Evolutionary conservation across 371 early-diverging fungal genomes (phyloP), one percentile per base, ranked within the genome.

Genomic region (Paraphysoderma sedebokerense): DNA sequence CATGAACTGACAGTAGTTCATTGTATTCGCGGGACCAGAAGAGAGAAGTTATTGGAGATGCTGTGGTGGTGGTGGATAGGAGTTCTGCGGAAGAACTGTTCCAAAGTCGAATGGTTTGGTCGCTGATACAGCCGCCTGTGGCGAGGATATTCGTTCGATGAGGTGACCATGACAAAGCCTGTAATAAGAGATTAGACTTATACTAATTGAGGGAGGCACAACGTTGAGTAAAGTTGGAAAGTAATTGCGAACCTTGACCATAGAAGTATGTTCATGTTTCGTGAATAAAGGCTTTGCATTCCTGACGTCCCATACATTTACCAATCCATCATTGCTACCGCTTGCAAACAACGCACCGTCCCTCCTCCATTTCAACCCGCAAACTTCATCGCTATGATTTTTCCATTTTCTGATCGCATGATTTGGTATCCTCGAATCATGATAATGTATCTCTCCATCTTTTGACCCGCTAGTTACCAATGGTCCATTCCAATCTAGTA

Each of bases 161-260:
- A 49, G 98, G 98, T 59, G 96, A 92, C 99, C 99, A 99, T 3
- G 90, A 89, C 24, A 98, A 52, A 0, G 99, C n/a, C n/a, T n/a
- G n/a, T n/a, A n/a, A n/a, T n/a, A n/a, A n/a, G n/a, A n/a, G n/a
- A n/a, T n/a, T n/a, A n/a, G n/a, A n/a, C n/a, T n/a, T n/a, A n/a
- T n/a, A n/a, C n/a, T n/a, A n/a, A n/a, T n/a, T n/a, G n/a, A n/a
- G n/a, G n/a, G n/a, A n/a, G n/a, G n/a, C n/a, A n/a, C n/a, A n/a
- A n/a, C n/a, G n/a, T n/a, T n/a, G n/a, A n/a, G n/a, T n/a, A n/a
- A n/a, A n/a, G n/a, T n/a, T n/a, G n/a, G n/a, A n/a, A n/a, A n/a
- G n/a, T n/a, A n/a, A n/a, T n/a, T n/a, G n/a, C n/a, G n/a, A n/a
- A n/a, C 99, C 81, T 92, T 78, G 42, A 87, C 78, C 4, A 87